Evolutionary conservation across 345 rosid genomes (phyloP), one percentile per base, ranked within the genome.

Genomic region (Salix brachista): DNA sequence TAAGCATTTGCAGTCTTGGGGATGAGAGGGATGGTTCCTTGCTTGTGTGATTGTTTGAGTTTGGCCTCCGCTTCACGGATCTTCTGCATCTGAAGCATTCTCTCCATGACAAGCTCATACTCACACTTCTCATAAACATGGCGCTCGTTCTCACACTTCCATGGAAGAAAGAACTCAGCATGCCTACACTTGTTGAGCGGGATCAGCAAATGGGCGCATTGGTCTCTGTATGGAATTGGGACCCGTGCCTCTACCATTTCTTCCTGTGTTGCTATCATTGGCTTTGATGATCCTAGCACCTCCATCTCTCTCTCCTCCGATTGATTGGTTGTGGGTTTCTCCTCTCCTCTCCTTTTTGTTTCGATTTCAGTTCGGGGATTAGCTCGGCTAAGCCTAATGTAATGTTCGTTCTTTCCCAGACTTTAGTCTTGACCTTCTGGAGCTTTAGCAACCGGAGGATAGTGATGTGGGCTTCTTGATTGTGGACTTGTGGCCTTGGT

Each of bases 1-100:
- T 86, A 93, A 77, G 98, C 90, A 81, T 87, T 89, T 70, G 97
- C 98, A 32, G 99, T 90, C 60, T 87, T 91, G 65, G 98, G 94
- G 84, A 91, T 87, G 67, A 94, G 92, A 84, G 97, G 91, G 65
- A 89, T 85, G 46, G 84, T 71, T 46, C 82, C 89, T 1, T 85
- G 86, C 14, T 73, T 71, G 75, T 81, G 75, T 30, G 80, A 37
- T 82, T 87, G 90, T 82, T 91, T 90, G 61, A 84, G 81, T 76
- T 83, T 85, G 78, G 91, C 91, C 84, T 93, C 89, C 79, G 89
- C 81, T 66, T 92, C 91, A 41, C 96, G 97, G 87, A 96, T 96
- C 94, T 92, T 94, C 89, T 94, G 93, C 99, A 96, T 94, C 93
- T 89, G 83, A 32, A 94, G 93, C 98, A 96, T 96, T 42, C 99